Conservation (phyloP, 257 asterid genomes). For the Plectranthus barbatus region DNA sequence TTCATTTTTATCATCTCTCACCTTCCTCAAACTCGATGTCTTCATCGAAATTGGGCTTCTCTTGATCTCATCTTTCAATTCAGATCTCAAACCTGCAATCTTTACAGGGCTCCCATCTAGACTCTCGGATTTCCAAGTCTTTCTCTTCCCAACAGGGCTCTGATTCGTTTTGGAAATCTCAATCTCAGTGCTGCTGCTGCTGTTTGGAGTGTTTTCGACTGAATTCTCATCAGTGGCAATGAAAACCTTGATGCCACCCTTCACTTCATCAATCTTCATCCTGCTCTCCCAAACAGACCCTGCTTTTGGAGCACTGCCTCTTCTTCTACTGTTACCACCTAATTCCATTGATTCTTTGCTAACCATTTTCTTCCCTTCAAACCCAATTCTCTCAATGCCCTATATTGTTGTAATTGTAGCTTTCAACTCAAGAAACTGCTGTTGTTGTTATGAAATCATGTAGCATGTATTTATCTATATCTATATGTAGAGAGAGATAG, state of each 20-base stretch:
- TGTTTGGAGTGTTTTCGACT: background rate
- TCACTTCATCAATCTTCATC: constrained; percentile 59
- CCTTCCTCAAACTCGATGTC: constrained; percentile 23
- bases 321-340: constrained; percentile 32
- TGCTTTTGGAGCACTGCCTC: constrained; percentile 48
- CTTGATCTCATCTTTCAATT: constrained; percentile 33
- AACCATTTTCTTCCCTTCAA: no score
- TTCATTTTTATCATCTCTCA: constrained; percentile 17
- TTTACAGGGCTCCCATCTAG: constrained; percentile 44
- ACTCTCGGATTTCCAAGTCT: constrained; percentile 63
- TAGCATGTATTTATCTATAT: no score
- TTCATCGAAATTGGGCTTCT: constrained; percentile 30
- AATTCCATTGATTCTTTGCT: constrained; percentile 36
- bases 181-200: background rate
- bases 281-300: constrained; percentile 92
- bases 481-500: background rate
- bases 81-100: constrained; percentile 55
- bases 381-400: no score
- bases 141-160: constrained; percentile 60
- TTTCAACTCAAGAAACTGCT: constrained; percentile 43
- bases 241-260: constrained; percentile 67
- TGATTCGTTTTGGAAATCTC: constrained; percentile 39
- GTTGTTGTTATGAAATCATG: constrained; percentile 28
- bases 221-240: constrained; percentile 25
- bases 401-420: constrained; percentile 18